Base-by-base conservation (phyloP, 2,329 filamentous ascomycete species). In the Pseudocercospora musae region DNA sequence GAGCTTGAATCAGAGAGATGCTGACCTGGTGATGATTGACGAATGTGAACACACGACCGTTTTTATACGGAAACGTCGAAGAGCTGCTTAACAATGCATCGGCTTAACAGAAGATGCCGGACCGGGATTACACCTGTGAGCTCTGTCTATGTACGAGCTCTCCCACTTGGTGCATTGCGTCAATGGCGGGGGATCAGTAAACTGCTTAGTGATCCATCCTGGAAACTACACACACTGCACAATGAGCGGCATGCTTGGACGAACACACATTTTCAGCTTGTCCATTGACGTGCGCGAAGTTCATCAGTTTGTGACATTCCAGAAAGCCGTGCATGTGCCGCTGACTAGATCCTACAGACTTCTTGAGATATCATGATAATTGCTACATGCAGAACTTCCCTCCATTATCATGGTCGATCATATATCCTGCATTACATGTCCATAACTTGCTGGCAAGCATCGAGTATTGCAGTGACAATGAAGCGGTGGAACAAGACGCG, bases 111-210 rank as follows among this genome's bases (percentile, higher is more conserved):
- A 10, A 9, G 48, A 52, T 23, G 21, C 48, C 48, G 48, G 21
- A 52, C 48, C 21, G 21, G 48, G 48, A 52, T 52, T 31, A 25
- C 21, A 25, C 23, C n/a, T 23, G 18, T 48, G 48, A 52, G 48
- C 48, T 52, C 10, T 20, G 18, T 20, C 42, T 20, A n/a, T n/a
- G n/a, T n/a, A 23, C 11, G 25, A 52, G 48, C 48, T 52, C 9
- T 31, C 48, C 48, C 48, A 52, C 48, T 31, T 52, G 21, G 48
- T 29, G 15, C 21, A 52, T 52, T 52, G 48, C 21, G 21, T 25
- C 48, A 52, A 52, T 52, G 48, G 48, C 25, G 48, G 48, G 37
- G 48, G 48, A 52, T 52, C 25, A 52, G 48, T 50, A 50, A 50
- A 23, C 48, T 27, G 23, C 42, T 23, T n/a, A 25, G 46, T 49